These are phyloP conservation scores for Epichloe gansuensis DNA, from an alignment of 2,329 filamentous ascomycete genomes.

Conservation along the genomic window DNA sequence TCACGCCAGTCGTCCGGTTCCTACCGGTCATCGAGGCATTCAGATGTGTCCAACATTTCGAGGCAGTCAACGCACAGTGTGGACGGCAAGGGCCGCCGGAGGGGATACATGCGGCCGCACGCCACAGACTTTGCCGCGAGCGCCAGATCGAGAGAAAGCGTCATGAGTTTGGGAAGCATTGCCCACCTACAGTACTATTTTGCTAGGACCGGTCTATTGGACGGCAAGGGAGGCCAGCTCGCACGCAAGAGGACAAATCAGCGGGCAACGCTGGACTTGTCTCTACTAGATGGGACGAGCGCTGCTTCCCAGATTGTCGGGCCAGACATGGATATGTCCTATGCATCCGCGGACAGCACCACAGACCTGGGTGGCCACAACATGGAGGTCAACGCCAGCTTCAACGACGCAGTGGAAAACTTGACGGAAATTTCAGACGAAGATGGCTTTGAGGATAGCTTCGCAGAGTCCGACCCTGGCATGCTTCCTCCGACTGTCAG, in stretches of 20 bases:
- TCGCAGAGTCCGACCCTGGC: slow-evolving; percentile 53
- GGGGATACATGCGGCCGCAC: slow-evolving; percentile 80
- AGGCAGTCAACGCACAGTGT: slow-evolving; percentile 36
- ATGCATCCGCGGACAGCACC: slow-evolving; percentile 47
- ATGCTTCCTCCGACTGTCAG: slow-evolving; percentile 96
- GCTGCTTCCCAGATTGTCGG: slow-evolving; percentile 26
- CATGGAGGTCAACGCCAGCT: slow-evolving; percentile 21
- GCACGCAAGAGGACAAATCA: slow-evolving; percentile 58
- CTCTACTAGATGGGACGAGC: slow-evolving; percentile 30
- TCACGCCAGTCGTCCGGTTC: slow-evolving; percentile 53
- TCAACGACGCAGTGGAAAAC: slow-evolving; percentile 30
- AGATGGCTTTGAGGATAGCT: slow-evolving; percentile 43
- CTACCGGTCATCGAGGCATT: slow-evolving; percentile 33
- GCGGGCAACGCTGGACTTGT: slow-evolving; percentile 45
- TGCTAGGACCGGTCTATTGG: slow-evolving; percentile 80
- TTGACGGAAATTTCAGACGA: slow-evolving; percentile 30
- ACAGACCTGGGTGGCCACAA: slow-evolving; percentile 37
- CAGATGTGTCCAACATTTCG: slow-evolving; percentile 27
- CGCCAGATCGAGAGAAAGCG: slow-evolving; percentile 80
- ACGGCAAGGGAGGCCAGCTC: slow-evolving; percentile 82
- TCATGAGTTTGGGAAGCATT: slow-evolving; percentile 92
- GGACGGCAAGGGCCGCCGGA: slow-evolving; percentile 37
- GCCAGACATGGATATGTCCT: slow-evolving; percentile 46
- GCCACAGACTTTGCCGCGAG: slow-evolving; percentile 84
- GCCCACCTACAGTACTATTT: slow-evolving; percentile 98